phyloP scores from a whole-genome alignment of 2,329 filamentous ascomycete species.

The Ophiostoma tasmaniense region DNA sequence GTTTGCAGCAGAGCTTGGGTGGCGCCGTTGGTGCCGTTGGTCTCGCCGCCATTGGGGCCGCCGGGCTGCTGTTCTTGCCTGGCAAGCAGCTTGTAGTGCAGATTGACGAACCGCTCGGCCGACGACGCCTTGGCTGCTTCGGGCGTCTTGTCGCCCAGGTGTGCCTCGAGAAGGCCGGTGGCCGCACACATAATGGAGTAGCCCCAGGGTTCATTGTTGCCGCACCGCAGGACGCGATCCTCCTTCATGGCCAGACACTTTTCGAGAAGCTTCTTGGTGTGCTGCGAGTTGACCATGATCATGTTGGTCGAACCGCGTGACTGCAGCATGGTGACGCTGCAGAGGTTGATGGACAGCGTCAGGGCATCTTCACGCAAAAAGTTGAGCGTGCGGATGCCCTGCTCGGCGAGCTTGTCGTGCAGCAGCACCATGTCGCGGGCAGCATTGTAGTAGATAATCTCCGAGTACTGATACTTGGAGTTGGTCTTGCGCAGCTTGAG shows the following conservation, averaged over 20 bases:
- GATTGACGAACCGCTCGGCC: constrained; percentile 49
- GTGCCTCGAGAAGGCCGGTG: constrained; percentile 49
- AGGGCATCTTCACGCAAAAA: constrained; percentile 53
- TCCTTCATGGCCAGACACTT: constrained; percentile 54
- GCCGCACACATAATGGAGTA: constrained; percentile 57
- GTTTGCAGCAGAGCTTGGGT: neutral
- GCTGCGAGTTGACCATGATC: constrained; percentile 53
- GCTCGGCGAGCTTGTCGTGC: constrained; percentile 51
- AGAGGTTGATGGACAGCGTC: constrained; percentile 52
- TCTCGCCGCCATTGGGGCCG: neutral
- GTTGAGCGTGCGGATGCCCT: constrained; percentile 50
- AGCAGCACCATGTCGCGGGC: constrained; percentile 54
- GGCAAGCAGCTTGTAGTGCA: constrained; percentile 49
- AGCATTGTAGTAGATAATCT: constrained; percentile 55
- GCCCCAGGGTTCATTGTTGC: constrained; percentile 57
- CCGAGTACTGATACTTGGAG: constrained; percentile 54
- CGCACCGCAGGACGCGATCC: constrained; percentile 51
- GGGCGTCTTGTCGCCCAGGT: constrained; percentile 48
- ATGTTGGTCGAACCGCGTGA: constrained; percentile 50
- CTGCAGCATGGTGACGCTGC: constrained; percentile 53
- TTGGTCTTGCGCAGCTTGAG: constrained; percentile 51
- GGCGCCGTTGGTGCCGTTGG: neutral
- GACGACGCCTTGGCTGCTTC: constrained; percentile 51
- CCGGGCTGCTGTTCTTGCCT: constrained; percentile 39
- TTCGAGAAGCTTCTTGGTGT: constrained; percentile 53